These are phyloP conservation scores for Ambrosia trifida DNA, from an alignment of 129 eudicot genomes.

Conservation along the genomic window DNA sequence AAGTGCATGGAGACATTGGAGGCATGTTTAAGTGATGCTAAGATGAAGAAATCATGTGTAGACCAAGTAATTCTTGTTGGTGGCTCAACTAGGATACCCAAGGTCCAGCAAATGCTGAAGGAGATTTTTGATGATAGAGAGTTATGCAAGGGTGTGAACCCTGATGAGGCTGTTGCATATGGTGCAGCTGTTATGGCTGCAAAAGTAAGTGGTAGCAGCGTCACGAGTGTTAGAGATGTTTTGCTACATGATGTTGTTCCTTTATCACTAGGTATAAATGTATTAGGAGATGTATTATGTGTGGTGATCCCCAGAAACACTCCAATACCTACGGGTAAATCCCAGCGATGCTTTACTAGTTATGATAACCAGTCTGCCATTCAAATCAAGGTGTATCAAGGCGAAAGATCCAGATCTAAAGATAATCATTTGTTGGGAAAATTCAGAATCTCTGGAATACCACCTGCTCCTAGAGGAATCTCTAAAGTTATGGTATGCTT, in stretches of 20 bases:
- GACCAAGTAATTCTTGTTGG: constrained; percentile 29
- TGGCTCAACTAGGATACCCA: constrained; percentile 30
- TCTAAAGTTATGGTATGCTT: background rate
- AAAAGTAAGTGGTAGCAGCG: constrained; percentile 4
- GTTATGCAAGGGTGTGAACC: constrained; percentile 20
- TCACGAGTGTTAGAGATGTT: background rate
- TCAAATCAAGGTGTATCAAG: background rate
- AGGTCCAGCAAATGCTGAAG: constrained; percentile 17
- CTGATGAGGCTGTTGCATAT: constrained; percentile 28
- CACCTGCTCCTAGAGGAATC: constrained; percentile 1
- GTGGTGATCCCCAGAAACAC: constrained; percentile 13
- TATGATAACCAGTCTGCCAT: background rate
- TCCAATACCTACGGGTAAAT: constrained; percentile 15
- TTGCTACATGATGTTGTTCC: constrained; percentile 15
- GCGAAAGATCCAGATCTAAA: background rate
- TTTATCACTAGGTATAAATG: background rate
- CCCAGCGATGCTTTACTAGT: background rate
- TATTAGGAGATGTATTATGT: background rate
- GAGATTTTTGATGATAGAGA: constrained; percentile 6
- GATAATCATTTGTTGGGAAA: constrained; percentile 3
- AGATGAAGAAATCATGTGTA: constrained; percentile 18
- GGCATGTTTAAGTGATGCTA: constrained; percentile 18
- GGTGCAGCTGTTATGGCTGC: constrained; percentile 24
- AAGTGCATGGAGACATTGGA: constrained; percentile 3
- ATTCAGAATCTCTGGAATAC: constrained; percentile 10